Evolutionary conservation across 2,329 filamentous ascomycete species (phyloP).

Genomic region (Ceratocystis albifundus): DNA sequence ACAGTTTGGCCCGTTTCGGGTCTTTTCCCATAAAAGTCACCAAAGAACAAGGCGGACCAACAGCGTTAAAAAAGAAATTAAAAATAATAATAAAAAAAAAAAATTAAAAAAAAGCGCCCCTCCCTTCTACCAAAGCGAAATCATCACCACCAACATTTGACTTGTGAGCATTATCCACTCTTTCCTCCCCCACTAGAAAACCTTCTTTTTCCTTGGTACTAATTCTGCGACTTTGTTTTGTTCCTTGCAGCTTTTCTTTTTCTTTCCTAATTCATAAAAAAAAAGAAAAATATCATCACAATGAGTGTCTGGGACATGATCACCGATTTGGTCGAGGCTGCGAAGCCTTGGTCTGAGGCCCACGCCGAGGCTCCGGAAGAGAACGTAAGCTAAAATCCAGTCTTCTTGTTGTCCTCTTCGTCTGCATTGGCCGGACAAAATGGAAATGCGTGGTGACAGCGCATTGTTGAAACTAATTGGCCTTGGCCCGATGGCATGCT

Average conservation of each 20-base stretch:
- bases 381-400: conserved; percentile 33
- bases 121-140: conserved; percentile 12
- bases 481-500: no score
- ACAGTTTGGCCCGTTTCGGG: conserved; percentile 10
- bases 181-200: conserved; percentile 2
- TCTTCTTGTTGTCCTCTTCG: no score
- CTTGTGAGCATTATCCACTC: conserved; percentile 8
- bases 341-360: conserved; percentile 51
- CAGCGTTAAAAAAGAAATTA: not conserved
- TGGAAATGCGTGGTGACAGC: not conserved
- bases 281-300: conserved; percentile 29
- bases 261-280: conserved; percentile 14
- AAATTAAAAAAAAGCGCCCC: conserved; percentile 19
- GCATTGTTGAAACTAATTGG: not conserved
- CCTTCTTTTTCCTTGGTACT: not conserved
- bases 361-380: conserved; percentile 58
- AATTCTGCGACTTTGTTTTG: not conserved
- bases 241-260: conserved; percentile 9
- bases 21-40: not conserved
- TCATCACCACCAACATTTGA: conserved; percentile 16
- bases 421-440: not conserved
- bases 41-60: not conserved
- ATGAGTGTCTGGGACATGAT: conserved; percentile 59
- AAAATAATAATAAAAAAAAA: no score
- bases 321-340: conserved; percentile 52